Base-by-base conservation (phyloP, 1,284 basidiomycete species). In the Ustilago hordei region DNA sequence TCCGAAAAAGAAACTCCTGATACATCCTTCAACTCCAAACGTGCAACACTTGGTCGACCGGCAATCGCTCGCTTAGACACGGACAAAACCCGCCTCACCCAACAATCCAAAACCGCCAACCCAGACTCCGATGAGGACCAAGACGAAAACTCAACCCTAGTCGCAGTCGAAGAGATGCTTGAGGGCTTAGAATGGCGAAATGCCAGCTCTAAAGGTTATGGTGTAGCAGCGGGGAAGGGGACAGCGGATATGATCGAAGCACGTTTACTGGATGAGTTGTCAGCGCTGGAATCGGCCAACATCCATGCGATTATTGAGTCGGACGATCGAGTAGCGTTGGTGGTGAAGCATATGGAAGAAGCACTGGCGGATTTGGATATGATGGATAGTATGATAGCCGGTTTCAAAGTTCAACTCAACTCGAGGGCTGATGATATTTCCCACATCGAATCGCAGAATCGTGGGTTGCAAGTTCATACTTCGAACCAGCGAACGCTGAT, bases 301-400 rank as follows among this genome's bases (percentile, higher is more conserved):
- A 94, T 98, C 32, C 93, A 98, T 86, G 97, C 95, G 0, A 97
- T 98, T 88, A 90, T 99, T 59, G 96, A 98, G 87, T 93, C 93
- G 7, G 96, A 91, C 71, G 90, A 91, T 64, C 91, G 96, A 28
- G 91, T 99, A 58, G 90, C 89, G 47, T 88, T 92, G n/a, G 95
- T 99, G 8, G 87, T 98, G 79, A 92, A 93, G 75, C 93, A 91
- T 84, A 91, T 98, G 81, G 95, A 97, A 69, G 92, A 94, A 56
- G 93, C 95, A 2, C 87, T 97, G 47, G 86, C 89, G 17, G 93
- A 97, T 84, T 89, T 98, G 34, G 94, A 96, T 82, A 91, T 90
- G 71, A 93, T 97, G 89, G 86, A 86, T 64, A 75, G 70, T 32
- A 81, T 81, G 72, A 78, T 86, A 28, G 74, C 78, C 17, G 70